Conservation (phyloP, 306 rosid genomes). For the Trifolium fragiferum region DNA sequence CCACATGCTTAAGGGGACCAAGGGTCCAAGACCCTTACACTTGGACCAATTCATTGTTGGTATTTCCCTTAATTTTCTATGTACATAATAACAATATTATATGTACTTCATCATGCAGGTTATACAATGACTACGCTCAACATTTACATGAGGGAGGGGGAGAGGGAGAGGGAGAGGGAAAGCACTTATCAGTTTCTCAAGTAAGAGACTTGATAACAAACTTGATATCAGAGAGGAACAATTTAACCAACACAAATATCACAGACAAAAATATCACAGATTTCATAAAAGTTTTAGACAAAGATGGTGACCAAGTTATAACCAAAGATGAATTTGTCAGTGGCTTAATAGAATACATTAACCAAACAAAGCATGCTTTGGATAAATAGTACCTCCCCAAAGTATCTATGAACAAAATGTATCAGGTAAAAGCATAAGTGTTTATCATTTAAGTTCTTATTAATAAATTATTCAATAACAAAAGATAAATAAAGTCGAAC, state of each 20-base stretch:
- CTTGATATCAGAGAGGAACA: constrained; percentile 23
- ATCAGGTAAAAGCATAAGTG: constrained; percentile 37
- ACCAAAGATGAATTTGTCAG: constrained; percentile 60
- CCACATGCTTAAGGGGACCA: no score
- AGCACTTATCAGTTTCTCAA: constrained; percentile 47
- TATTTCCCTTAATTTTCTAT: neutral
- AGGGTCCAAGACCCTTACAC: no score
- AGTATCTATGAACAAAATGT: constrained; percentile 46
- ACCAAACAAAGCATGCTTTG: constrained; percentile 53
- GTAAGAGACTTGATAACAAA: constrained; percentile 36
- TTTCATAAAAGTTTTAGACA: constrained; percentile 56
- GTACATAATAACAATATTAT: no score
- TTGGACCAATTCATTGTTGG: no score
- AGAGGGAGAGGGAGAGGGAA: constrained; percentile 33
- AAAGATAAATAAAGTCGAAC: no score
- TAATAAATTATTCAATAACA: no score
- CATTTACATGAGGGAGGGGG: constrained; percentile 32
- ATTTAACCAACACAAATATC: constrained; percentile 34
- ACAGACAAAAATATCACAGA: constrained; percentile 48
- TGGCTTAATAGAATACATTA: constrained; percentile 59
- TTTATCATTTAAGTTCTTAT: neutral
- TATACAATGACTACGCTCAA: constrained; percentile 54
- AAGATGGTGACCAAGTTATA: constrained; percentile 54
- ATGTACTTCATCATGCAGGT: constrained; percentile 40
- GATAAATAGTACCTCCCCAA: constrained; percentile 47